These are phyloP conservation scores for Cymbopogon flexuosus DNA, from an alignment of 202 grass and related monocot species.

Conservation along the genomic window DNA sequence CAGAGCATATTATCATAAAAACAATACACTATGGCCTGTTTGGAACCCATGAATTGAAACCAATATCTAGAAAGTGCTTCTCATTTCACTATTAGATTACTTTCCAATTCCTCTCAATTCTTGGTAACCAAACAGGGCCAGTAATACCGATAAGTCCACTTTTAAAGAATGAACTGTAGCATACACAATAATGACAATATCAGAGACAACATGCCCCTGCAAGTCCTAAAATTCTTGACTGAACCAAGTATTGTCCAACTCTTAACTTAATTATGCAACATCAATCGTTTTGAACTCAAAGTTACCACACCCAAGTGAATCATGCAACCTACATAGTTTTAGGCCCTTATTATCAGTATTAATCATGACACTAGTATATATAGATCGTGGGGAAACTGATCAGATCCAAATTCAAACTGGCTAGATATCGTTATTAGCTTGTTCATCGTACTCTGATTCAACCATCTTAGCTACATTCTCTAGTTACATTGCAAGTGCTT, in stretches of 20 bases:
- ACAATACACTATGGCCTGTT: neutral
- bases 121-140: no score
- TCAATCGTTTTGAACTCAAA: neutral
- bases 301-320: neutral
- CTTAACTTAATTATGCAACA: neutral
- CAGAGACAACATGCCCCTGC: neutral
- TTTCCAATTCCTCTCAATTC: no score
- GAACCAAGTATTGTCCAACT: neutral
- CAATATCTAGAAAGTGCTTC: no score
- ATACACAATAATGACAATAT: no score
- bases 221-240: neutral
- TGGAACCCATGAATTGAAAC: no score
- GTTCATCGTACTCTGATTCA: neutral
- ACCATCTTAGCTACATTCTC: neutral
- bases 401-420: neutral
- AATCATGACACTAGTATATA: neutral
- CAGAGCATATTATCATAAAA: neutral
- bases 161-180: neutral
- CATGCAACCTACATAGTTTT: neutral
- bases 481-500: neutral
- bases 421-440: neutral
- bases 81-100: no score
- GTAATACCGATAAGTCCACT: neutral
- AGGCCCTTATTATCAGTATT: neutral
- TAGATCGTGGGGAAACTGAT: neutral